These are phyloP conservation scores for Claviceps humidiphila DNA, from an alignment of 2,329 filamentous ascomycete species.

Conservation along the genomic window DNA sequence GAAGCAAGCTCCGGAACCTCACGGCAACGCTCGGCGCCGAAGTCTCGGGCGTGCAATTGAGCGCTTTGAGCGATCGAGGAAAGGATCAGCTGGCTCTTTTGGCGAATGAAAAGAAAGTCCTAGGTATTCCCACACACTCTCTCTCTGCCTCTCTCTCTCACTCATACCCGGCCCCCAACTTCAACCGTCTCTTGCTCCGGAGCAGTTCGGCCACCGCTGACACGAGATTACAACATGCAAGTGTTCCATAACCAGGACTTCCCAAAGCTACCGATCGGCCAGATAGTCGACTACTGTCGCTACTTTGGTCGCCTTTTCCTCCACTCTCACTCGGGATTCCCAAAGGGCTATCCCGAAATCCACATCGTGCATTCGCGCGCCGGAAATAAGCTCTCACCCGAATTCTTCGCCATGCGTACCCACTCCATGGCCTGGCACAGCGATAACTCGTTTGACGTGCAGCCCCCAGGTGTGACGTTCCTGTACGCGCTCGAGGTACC, in stretches of 20 bases:
- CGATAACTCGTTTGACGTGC: conserved; percentile 68
- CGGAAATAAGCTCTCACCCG: conserved; percentile 26
- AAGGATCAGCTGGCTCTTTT: conserved; percentile 56
- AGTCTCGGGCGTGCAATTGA: conserved; percentile 49
- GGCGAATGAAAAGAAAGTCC: conserved; percentile 53
- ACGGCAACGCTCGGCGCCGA: conserved; percentile 54
- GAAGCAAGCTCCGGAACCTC: conserved; percentile 17
- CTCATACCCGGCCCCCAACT: neutral
- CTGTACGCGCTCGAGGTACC: conserved; percentile 68
- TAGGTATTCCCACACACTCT: conserved; percentile 38
- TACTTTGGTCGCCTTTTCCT: conserved; percentile 62
- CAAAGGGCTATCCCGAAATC: conserved; percentile 50
- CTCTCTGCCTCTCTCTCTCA: too few species aligned
- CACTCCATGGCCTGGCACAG: conserved; percentile 71
- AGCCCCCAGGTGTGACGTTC: conserved; percentile 75
- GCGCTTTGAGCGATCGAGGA: conserved; percentile 44
- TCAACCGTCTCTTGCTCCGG: too few species aligned
- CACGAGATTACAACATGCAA: neutral
- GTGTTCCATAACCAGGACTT: conserved; percentile 40
- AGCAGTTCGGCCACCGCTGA: too few species aligned
- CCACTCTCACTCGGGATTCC: conserved; percentile 58
- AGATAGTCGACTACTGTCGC: conserved; percentile 48
- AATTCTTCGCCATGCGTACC: conserved; percentile 39
- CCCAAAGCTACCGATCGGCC: conserved; percentile 44
- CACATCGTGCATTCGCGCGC: conserved; percentile 55